Percentiles rank a stretch among this genome's conserved stretches.
phyloP scores from a whole-genome alignment of 495 filamentous ascomycete species.

The Daldinia loculata region DNA sequence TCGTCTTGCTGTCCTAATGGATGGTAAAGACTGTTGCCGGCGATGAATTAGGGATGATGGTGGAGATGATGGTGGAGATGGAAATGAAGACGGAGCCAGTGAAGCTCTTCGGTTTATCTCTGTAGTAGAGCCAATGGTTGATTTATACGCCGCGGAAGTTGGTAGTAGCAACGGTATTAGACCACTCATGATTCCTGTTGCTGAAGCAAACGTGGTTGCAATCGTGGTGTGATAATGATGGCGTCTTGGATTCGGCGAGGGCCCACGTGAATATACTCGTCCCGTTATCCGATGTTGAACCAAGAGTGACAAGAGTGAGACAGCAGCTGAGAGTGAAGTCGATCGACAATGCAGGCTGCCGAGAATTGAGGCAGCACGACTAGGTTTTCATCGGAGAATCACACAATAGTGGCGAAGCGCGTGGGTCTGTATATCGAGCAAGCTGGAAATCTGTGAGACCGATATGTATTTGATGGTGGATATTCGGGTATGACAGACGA shows the following conservation, averaged over 20 bases:
- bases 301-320: conserved; percentile 22
- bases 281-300: conserved; percentile 15
- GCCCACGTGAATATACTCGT: conserved; percentile 22
- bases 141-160: conserved; percentile 25
- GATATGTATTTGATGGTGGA: conserved; percentile 6
- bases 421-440: conserved; percentile 14
- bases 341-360: conserved; percentile 40
- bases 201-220: neutral
- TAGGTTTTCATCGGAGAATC: conserved; percentile 23
- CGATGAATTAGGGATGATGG: conserved; percentile 22
- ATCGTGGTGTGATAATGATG: neutral
- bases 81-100: neutral
- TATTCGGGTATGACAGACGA: conserved; percentile 25
- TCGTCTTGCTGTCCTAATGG: conserved; percentile 16
- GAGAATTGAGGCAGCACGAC: conserved; percentile 23
- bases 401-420: conserved; percentile 26
- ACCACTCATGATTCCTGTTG: conserved; percentile 33
- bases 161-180: conserved; percentile 38
- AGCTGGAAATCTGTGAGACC: conserved; percentile 18
- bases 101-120: conserved; percentile 26
- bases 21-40: conserved; percentile 42
- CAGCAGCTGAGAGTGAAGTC: conserved; percentile 24
- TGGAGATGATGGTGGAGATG: conserved; percentile 1
- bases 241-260: neutral
- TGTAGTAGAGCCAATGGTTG: conserved; percentile 1